These are phyloP conservation scores for Capsella rubella DNA, from an alignment of 441 rosid genomes.

Conservation along the genomic window DNA sequence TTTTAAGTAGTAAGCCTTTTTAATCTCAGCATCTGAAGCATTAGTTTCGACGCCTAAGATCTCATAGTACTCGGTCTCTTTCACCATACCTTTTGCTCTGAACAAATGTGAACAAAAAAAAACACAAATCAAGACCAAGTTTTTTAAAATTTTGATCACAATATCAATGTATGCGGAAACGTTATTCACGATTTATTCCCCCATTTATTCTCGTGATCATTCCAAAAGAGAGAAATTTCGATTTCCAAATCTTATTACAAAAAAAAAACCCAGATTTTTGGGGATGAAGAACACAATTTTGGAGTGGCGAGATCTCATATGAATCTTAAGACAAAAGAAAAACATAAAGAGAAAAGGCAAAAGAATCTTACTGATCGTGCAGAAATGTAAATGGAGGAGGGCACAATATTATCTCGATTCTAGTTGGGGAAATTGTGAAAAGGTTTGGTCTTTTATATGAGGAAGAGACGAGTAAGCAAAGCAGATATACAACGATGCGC, in stretches of 20 bases:
- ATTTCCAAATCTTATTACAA: conserved; percentile 19
- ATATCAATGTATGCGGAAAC: conserved; percentile 12
- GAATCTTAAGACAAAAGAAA: conserved; percentile 12
- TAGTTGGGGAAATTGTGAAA: conserved; percentile 12
- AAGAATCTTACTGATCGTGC: conserved; percentile 39
- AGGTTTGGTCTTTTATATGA: not conserved
- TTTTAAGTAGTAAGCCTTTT: conserved; percentile 91
- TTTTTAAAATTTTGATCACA: conserved; percentile 13
- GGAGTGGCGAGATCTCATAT: conserved; percentile 9
- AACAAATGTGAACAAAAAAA: conserved; percentile 1
- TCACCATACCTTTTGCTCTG: conserved; percentile 57
- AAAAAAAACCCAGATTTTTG: not conserved
- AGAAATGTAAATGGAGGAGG: not conserved
- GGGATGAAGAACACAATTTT: not conserved
- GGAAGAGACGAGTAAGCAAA: not conserved
- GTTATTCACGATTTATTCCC: not conserved
- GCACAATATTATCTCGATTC: conserved; percentile 12
- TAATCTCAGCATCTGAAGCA: conserved; percentile 83
- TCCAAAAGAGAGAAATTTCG: not conserved
- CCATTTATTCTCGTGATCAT: conserved; percentile 13
- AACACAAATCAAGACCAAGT: conserved; percentile 23
- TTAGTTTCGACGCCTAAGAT: conserved; percentile 73
- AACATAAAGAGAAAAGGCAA: conserved; percentile 7
- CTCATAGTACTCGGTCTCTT: conserved; percentile 74
- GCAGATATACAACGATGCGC: not conserved